Base-by-base conservation (phyloP, 805 yeast species). In the Martiniozyma abietophila region DNA sequence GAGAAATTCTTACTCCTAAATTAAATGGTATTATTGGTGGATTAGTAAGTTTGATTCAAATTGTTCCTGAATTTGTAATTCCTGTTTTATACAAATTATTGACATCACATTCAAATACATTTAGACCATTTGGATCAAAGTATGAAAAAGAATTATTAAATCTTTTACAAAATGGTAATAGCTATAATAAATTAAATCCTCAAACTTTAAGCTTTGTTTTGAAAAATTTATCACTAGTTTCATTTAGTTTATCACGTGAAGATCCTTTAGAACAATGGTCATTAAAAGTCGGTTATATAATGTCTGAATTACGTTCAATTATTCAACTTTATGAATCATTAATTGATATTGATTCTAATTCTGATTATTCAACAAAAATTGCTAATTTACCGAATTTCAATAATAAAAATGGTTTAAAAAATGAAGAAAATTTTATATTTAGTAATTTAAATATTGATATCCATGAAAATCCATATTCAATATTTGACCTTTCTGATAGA, bases 1-100 rank as follows among this genome's bases (percentile, higher is more conserved):
- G 96, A 51, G 95, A 86, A 50, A 62, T 80, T 7, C 66, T 85
- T 37, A 82, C 94, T 2, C 94, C 96, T 6, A 77, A 77, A 46
- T 61, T 89, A 38, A 74, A 82, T 8, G 63, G 65, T 2, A 71
- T 80, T 27, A 71, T 84, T 38, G 56, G 69, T 12, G 53, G 68
- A 5, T 62, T 76, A 32, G 48, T 84, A 36, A 73, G 66, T 4
- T 62, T 68, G 2, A 43, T 58, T 22, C 46, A 65, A 9, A 53
- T 66, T 23, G 49, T 64, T 19, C 60, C 64, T 7, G 56, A 58
- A 14, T 46, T 51, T 18, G 51, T 62, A 18, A 48, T 71, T 20
- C 62, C 64, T 10, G 51, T 67, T 11, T 48, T 72, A 37, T 58
- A 59, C 40, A 59, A 53, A 21, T 49, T 78, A 18, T 59, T 80